Base-by-base conservation (phyloP, 106 monocot species). In the Alisma plantagoaquatica region DNA sequence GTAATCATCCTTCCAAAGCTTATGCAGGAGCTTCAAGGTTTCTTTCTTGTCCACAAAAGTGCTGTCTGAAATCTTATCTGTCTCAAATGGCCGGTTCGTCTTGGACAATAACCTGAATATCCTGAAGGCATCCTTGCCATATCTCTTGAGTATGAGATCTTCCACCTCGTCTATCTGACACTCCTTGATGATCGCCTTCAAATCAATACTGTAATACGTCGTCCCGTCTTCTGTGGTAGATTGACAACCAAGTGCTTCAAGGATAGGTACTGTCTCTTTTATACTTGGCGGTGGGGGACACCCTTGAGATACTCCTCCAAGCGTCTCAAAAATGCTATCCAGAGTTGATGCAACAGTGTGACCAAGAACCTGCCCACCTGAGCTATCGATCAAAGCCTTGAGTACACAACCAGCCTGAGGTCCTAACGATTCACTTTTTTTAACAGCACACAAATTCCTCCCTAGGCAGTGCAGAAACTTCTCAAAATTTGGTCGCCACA, bases 401-500 rank as follows among this genome's bases (percentile, higher is more conserved):
- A 80, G 58, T 25, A 80, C 51, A 32, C 62, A 59, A 57, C 50
- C 71, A 58, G 80, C 80, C 62, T 70, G 63, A 43, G 31, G 49
- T 41, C 62, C 28, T 5, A 58, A 29, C 32, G 58, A 71, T 58
- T 61, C 48, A 6, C 62, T 62, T 49, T 62, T 48, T 17, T 17
- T 0, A 56, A 19, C 23, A 33, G 18, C 41, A 42, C 35, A 5
- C 20, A 32, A 59, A 96, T 96, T 88, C 35, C 78, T 89, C 75
- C 68, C 81, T 20, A 89, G 73, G 60, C 62, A 73, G 51, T 69
- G 50, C 17, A 89, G 21, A 58, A 96, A 79, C 43, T 79, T 96
- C 68, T 84, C 88, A 81, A 69, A 84, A 63, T 96, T 96, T 54
- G 65, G 76, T 20, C 96, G 80, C 96, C 88, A 96, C 43, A 96